A percentile compares a stretch with the other conserved stretches of the same genome.
phyloP scores from a whole-genome alignment of 2,329 filamentous ascomycete species.

The Mollisia scopiformis region DNA sequence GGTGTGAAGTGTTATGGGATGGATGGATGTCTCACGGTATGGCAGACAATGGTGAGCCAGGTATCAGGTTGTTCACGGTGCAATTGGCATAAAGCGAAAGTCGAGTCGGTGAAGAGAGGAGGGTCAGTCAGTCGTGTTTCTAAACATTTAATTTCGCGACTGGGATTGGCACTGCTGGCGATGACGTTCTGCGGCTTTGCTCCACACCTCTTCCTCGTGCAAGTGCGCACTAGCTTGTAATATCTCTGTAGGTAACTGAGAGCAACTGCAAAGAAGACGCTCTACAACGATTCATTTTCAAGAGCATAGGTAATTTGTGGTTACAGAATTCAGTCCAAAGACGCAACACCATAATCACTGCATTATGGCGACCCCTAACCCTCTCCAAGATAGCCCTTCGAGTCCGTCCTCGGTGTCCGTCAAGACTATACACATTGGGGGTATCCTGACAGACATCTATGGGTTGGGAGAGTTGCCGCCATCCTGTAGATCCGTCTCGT shows the following conservation, averaged over 20 bases:
- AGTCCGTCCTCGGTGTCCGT: conserved; percentile 54
- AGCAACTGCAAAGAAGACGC: too few relatives aligned
- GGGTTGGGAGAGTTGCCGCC: conserved; percentile 74
- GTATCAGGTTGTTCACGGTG: not conserved
- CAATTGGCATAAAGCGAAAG: not conserved
- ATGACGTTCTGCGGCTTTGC: too few relatives aligned
- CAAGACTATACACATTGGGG: conserved; percentile 72
- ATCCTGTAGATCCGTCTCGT: conserved; percentile 60
- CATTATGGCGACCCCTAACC: conserved; percentile 26
- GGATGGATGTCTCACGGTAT: not conserved
- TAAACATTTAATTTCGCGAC: conserved; percentile 12
- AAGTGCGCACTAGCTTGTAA: too few relatives aligned
- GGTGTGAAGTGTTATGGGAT: not conserved
- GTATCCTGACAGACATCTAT: conserved; percentile 78
- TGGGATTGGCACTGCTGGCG: too few relatives aligned
- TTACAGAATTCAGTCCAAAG: too few relatives aligned
- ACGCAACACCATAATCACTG: not conserved
- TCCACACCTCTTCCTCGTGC: too few relatives aligned
- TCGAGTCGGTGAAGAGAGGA: too few relatives aligned
- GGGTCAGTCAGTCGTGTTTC: conserved; percentile 9
- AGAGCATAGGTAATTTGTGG: too few relatives aligned
- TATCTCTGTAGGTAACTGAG: too few relatives aligned
- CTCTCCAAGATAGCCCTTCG: conserved; percentile 17
- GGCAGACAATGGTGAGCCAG: not conserved
- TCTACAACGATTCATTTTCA: too few relatives aligned